phyloP scores from a whole-genome alignment of 2,329 filamentous ascomycete species.

The Cyanodermella asteris region DNA sequence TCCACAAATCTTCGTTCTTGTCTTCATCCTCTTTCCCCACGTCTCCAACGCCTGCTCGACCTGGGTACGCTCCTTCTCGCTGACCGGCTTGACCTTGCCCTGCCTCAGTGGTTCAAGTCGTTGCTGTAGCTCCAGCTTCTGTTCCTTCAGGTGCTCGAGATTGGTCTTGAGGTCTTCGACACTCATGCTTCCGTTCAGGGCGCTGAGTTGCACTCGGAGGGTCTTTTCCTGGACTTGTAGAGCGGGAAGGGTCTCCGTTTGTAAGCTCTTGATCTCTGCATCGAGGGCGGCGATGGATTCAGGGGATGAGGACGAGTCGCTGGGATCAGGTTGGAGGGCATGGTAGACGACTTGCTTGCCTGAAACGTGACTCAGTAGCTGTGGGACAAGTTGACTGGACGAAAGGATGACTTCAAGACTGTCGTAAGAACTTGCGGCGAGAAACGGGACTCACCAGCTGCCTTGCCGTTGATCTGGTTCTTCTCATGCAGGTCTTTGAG shows the following conservation, averaged over 20 bases:
- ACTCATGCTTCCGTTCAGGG: slow-evolving; percentile 26
- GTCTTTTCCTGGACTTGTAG: slow-evolving; percentile 26
- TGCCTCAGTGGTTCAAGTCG: slow-evolving; percentile 20
- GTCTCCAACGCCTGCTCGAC: slow-evolving; percentile 24
- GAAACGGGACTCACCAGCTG: slow-evolving; percentile 21
- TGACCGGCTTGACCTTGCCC: slow-evolving; percentile 20
- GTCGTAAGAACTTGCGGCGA: too few relatives aligned
- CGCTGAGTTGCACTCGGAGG: slow-evolving; percentile 24
- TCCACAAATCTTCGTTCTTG: slow-evolving; percentile 25
- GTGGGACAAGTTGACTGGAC: neutral
- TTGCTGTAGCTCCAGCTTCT: slow-evolving; percentile 19
- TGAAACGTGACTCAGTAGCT: slow-evolving; percentile 8
- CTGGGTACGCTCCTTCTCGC: slow-evolving; percentile 23
- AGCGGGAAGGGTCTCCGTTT: slow-evolving; percentile 17
- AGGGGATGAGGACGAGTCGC: slow-evolving; percentile 22
- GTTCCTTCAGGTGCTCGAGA: slow-evolving; percentile 21
- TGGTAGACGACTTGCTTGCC: slow-evolving; percentile 44
- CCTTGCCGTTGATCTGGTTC: slow-evolving; percentile 34
- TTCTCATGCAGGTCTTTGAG: slow-evolving; percentile 41
- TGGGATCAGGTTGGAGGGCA: slow-evolving; percentile 27
- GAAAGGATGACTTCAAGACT: too few relatives aligned
- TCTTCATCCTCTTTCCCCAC: slow-evolving; percentile 19
- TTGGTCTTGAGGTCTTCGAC: slow-evolving; percentile 25
- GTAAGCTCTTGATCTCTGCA: slow-evolving; percentile 23
- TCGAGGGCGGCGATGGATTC: slow-evolving; percentile 29